Base-by-base conservation (phyloP, 2,329 filamentous ascomycete species). In the Pseudocercospora crystallina region DNA sequence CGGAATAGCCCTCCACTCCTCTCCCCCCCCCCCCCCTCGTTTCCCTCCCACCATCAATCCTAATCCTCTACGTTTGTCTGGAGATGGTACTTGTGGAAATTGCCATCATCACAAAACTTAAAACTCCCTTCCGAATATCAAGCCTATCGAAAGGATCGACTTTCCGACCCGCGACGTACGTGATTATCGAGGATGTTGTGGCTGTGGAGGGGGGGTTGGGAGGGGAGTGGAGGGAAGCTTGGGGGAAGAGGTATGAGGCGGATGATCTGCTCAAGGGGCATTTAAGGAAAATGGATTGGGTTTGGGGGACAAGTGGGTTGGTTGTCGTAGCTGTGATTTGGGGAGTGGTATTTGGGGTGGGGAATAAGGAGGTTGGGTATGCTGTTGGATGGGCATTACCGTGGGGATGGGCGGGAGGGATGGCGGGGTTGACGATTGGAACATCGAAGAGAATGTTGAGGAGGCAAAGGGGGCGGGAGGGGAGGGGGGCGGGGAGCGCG, bases 131-230 rank as follows among this genome's bases (percentile, higher is more conserved):
- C 26, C 43, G 31, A 8, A 43, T 43, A 1, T 43, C 41, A 2
- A 17, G 13, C 1, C 31, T 52, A 3, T 31, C 26, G 0, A 14
- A 31, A 14, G 48, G 48, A 26, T 12, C 31, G 17, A 12, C 11
- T 2, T n/a, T 51, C 33, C 32, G 48, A 7, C 40, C 47, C 11
- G 52, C 35, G 15, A 38, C 39, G 11, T 47, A 44, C n/a, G 43
- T 40, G 8, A 51, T 55, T 37, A 35, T 38, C 20, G 52, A 55
- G 31, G 52, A 55, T 29, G 35, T 52, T 11, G 43, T 51, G 5
- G 52, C 52, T 8, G 52, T 55, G 15, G 52, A 55, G 26, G 52
- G 52, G 2, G 33, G 33, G 10, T 7, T 43, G 26, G 52, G 48
- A 9, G 14, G 13, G 35, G 8, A 10, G 4, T 55, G 45, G 32